Percentiles rank a stretch among this genome's conserved stretches.
Conservation (phyloP, 305 asterid genomes). For the Caryopteris hybrid region DNA sequence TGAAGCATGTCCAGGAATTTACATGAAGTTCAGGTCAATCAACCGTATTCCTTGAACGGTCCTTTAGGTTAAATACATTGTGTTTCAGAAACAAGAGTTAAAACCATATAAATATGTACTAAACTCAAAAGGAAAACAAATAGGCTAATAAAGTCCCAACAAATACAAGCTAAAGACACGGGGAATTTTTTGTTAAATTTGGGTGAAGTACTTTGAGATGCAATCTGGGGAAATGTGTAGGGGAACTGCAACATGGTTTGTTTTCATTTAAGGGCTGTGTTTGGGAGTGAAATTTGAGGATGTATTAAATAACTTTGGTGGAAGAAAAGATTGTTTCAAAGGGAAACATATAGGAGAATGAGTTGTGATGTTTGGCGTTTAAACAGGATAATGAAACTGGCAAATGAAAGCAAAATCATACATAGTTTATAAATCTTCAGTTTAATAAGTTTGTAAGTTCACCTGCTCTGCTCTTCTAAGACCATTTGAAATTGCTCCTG, state of each 20-base stretch:
- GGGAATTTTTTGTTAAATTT: neutral
- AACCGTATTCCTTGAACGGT: neutral
- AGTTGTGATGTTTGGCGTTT: neutral
- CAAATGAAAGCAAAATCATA: neutral
- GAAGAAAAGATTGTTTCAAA: neutral
- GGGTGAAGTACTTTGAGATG: neutral
- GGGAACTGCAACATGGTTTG: neutral
- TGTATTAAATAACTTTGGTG: neutral
- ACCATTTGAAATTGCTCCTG: conserved; percentile 99
- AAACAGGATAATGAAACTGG: neutral
- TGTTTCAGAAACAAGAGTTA: neutral
- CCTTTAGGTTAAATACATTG: neutral
- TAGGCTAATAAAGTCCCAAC: conserved; percentile 2
- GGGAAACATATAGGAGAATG: conserved; percentile 1
- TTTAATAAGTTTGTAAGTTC: conserved; percentile 17
- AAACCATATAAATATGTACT: neutral
- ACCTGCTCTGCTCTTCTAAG: conserved; percentile 97
- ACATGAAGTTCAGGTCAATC: neutral
- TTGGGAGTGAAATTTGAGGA: neutral
- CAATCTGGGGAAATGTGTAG: neutral
- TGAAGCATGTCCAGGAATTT: neutral
- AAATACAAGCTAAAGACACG: conserved; percentile 1
- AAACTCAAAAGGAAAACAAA: neutral
- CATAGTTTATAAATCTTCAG: neutral
- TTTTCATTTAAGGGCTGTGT: neutral